A percentile compares a stretch with the other conserved stretches of the same genome.
Conservation (phyloP, 2,329 filamentous ascomycete species). For the Fusarium xyrophilum region DNA sequence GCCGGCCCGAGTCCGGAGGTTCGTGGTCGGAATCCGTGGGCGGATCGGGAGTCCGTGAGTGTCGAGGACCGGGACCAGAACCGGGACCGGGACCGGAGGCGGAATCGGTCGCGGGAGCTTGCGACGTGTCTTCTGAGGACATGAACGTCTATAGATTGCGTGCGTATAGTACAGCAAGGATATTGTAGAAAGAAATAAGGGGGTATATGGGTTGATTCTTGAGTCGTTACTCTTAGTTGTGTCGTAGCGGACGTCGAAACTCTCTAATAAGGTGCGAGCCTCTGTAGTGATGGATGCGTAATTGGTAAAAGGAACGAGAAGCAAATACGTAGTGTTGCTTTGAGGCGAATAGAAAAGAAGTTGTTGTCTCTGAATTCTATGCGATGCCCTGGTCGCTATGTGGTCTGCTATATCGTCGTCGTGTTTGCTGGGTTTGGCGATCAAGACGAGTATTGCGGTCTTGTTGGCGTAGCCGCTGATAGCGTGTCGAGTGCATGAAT, state of each 20-base stretch:
- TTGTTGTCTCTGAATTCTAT: slow-evolving; percentile 1
- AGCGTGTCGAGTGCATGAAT: slow-evolving; percentile 33
- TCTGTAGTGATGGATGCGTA: background rate
- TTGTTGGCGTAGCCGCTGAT: slow-evolving; percentile 31
- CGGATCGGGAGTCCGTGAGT: slow-evolving; percentile 1
- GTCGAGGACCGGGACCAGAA: slow-evolving; percentile 15
- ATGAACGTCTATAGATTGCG: slow-evolving; percentile 29
- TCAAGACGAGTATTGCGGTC: slow-evolving; percentile 14
- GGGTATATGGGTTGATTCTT: background rate
- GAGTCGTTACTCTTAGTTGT: slow-evolving; percentile 1
- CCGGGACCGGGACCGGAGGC: slow-evolving; percentile 29
- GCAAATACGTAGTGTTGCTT: background rate
- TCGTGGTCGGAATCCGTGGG: slow-evolving; percentile 12
- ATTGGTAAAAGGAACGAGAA: background rate
- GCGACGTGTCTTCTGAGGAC: slow-evolving; percentile 29
- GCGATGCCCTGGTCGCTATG: background rate
- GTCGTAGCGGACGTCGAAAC: slow-evolving; percentile 28
- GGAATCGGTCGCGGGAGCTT: slow-evolving; percentile 16
- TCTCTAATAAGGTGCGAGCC: slow-evolving; percentile 38
- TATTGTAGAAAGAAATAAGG: background rate
- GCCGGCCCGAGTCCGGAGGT: slow-evolving; percentile 11
- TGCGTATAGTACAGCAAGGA: background rate
- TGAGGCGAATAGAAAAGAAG: background rate
- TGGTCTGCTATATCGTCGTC: background rate
- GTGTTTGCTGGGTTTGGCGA: background rate